Base-by-base conservation (phyloP, 2,329 filamentous ascomycete species). In the Beauveria rudraprayagi region DNA sequence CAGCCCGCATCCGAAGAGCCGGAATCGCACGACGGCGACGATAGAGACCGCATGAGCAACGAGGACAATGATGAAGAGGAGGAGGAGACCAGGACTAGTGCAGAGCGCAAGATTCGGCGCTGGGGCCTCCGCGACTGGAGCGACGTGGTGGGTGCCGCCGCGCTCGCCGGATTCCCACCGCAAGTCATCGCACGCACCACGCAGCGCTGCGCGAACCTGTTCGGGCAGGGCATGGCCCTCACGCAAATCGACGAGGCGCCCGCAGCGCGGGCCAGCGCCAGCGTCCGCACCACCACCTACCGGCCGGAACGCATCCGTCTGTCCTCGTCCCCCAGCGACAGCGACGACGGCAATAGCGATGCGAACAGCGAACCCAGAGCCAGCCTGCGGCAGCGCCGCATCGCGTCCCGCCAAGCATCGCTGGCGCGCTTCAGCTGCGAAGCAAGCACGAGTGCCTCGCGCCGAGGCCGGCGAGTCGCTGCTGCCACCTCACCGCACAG, bases 121-220 rank as follows among this genome's bases (percentile, higher is more conserved):
- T 79, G 71, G 70, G 78, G 72, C 16, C 75, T 85, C 14, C 82
- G 89, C 24, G 89, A 95, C 74, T 97, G 93, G 93, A 89, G 86
- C 66, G 90, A 96, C 66, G 83, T 97, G 1, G 75, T 97, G 30
- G 90, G 90, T 0, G 80, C 91, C 1, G 93, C 93, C 3, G 82
- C 90, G 0, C 75, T 95, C 55, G 83, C 83, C 2, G 91, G 89
- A 0, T 92, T 92, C 73, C 77, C 88, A 1, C 72, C 78, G 0
- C 72, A 76, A 1, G 88, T 86, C 1, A 74, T 97, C 14, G 82
- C 85, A 57, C 83, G 90, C 34, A 83, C 91, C 0, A 83, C 88
- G 2, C 80, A 86, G 68, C 83, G 93, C 54, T 97, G 92, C 68
- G 84, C 88, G 2, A 77, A 83, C 51, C 76, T 96, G 0, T 96